Percentiles rank a stretch among this genome's conserved stretches.
Conservation (phyloP, 306 rosid species). For the Cercis canadensis region DNA sequence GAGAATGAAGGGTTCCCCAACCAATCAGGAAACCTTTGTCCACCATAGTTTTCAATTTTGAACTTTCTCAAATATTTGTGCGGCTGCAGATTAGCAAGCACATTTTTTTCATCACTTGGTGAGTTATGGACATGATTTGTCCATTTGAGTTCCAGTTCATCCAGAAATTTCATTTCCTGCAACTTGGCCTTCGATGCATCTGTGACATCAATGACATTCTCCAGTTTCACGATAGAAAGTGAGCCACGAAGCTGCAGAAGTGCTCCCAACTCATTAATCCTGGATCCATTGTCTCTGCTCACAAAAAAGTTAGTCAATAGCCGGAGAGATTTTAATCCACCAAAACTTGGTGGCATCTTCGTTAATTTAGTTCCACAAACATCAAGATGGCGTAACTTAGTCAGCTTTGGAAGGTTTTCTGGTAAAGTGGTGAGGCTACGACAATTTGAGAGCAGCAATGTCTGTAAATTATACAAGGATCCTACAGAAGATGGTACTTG, state of each 20-base stretch:
- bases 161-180: neutral
- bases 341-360: neutral
- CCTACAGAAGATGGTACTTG: neutral
- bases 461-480: neutral
- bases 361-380: neutral
- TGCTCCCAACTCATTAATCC: slow-evolving; percentile 15
- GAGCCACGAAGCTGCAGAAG: slow-evolving; percentile 1
- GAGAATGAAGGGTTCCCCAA: neutral
- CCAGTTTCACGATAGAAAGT: neutral
- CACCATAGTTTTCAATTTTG: slow-evolving; percentile 15
- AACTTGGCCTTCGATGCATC: slow-evolving; percentile 17
- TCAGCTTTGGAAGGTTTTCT: neutral
- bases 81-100: slow-evolving; percentile 12
- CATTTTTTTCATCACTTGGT: neutral
- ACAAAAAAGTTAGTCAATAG: neutral
- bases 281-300: neutral
- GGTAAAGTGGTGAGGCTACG: neutral
- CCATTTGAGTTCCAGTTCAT: slow-evolving; percentile 2
- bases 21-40: neutral
- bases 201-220: neutral
- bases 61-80: slow-evolving; percentile 2
- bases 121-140: neutral
- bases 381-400: slow-evolving; percentile 18
- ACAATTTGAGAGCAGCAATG: slow-evolving; percentile 7
- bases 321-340: neutral